phyloP scores from a whole-genome alignment of 805 yeast species.

The Yamadazyma sp. region DNA sequence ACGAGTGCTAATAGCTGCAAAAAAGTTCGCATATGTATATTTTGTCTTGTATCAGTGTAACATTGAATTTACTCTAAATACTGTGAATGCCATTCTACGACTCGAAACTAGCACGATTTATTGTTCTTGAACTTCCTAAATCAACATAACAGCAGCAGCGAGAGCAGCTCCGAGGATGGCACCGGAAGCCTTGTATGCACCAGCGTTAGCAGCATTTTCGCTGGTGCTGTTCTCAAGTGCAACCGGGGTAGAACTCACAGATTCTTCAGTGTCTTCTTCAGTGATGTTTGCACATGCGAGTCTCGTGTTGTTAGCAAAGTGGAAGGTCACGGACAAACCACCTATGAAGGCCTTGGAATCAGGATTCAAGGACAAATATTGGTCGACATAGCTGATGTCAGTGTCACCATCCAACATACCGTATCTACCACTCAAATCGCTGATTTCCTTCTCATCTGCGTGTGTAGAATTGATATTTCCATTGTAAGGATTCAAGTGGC shows the following conservation, averaged over 20 bases:
- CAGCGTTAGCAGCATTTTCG: conserved; percentile 4
- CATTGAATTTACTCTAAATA: no score
- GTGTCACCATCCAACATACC: conserved; percentile 34
- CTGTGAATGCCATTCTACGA: no score
- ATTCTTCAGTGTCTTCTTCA: conserved; percentile 9
- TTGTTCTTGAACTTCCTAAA: no score
- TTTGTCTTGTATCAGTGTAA: neutral
- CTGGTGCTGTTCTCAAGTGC: conserved; percentile 6
- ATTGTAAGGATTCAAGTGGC: conserved; percentile 39
- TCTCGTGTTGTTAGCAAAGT: conserved; percentile 31
- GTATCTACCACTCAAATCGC: conserved; percentile 43
- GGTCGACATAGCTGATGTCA: conserved; percentile 25
- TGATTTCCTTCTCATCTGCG: conserved; percentile 28
- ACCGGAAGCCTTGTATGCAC: conserved; percentile 4
- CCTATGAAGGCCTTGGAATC: conserved; percentile 30
- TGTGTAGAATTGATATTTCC: conserved; percentile 28
- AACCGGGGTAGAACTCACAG: neutral
- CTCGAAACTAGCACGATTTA: no score
- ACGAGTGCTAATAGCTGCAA: no score
- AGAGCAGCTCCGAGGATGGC: conserved; percentile 7
- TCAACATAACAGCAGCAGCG: conserved; percentile 4
- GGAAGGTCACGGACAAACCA: conserved; percentile 37
- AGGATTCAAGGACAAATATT: conserved; percentile 33
- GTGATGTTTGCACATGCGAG: conserved; percentile 42
- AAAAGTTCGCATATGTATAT: no score